Conservation (phyloP, 768 basidiomycete species). For the Pleurotus platypus region DNA sequence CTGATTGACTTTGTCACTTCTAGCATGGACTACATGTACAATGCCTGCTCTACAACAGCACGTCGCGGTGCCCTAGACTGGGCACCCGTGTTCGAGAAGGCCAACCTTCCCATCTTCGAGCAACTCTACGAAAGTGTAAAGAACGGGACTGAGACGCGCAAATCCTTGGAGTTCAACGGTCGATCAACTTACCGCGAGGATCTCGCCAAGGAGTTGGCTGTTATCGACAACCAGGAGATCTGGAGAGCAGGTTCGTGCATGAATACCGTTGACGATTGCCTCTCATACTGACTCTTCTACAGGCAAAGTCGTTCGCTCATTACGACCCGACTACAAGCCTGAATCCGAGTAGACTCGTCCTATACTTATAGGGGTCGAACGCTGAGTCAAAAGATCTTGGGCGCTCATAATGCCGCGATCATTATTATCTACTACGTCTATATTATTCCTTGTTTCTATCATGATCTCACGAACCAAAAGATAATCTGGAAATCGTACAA, state of each 20-base stretch:
- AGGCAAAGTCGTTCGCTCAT: constrained; percentile 88
- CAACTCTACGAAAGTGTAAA: constrained; percentile 91
- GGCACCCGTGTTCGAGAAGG: constrained; percentile 95
- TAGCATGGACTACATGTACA: constrained; percentile 99
- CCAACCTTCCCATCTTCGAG: constrained; percentile 94
- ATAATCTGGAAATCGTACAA: too few relatives aligned
- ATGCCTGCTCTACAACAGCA: constrained; percentile 98
- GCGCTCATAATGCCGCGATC: too few relatives aligned
- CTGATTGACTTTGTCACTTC: background rate
- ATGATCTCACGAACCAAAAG: too few relatives aligned
- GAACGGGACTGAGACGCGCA: constrained; percentile 96
- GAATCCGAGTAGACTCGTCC: constrained; percentile 36
- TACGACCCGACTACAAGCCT: constrained; percentile 83
- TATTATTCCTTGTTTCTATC: too few relatives aligned
- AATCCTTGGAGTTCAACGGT: constrained; percentile 94
- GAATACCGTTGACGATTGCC: background rate
- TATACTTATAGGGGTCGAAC: too few relatives aligned
- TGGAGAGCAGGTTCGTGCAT: constrained; percentile 82
- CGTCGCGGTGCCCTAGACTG: constrained; percentile 99
- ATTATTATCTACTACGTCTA: too few relatives aligned
- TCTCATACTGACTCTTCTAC: constrained; percentile 1
- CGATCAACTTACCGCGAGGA: constrained; percentile 90
- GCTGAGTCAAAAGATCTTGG: too few relatives aligned
- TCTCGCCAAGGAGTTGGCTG: constrained; percentile 86
- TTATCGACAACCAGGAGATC: constrained; percentile 98